Conservation (phyloP, 2,329 filamentous ascomycete genomes). For the Hymenoscyphus scutula region DNA sequence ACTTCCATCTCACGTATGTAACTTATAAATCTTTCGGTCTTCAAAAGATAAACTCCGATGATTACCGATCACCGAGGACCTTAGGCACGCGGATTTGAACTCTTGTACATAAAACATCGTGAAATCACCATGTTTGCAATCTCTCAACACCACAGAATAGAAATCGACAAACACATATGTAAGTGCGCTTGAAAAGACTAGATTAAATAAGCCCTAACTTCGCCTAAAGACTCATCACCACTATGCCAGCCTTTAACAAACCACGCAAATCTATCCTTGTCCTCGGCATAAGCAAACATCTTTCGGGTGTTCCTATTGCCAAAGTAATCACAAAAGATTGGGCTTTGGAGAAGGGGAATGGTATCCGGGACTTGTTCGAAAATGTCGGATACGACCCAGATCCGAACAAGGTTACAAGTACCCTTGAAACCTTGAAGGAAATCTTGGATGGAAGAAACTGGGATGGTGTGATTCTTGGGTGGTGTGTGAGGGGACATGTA, state of each 20-base stretch:
- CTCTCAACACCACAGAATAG: too few species aligned
- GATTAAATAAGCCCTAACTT: too few species aligned
- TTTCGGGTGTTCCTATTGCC: slow-evolving; percentile 7
- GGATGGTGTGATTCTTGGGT: slow-evolving; percentile 15
- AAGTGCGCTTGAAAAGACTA: too few species aligned
- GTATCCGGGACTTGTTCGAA: neutral
- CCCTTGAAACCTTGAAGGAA: slow-evolving; percentile 8
- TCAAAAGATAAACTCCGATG: too few species aligned
- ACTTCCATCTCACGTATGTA: too few species aligned
- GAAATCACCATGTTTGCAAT: too few species aligned
- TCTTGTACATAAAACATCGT: too few species aligned
- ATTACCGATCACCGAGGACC: too few species aligned
- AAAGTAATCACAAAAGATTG: slow-evolving; percentile 12
- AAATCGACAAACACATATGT: too few species aligned
- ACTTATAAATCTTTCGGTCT: too few species aligned
- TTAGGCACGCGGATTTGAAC: too few species aligned
- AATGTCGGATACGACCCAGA: slow-evolving; percentile 12
- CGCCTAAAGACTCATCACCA: too few species aligned
- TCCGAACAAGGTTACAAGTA: slow-evolving; percentile 5
- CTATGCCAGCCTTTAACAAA: neutral
- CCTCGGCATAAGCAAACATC: slow-evolving; percentile 10
- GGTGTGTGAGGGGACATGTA: slow-evolving; percentile 17
- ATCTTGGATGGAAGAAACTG: slow-evolving; percentile 9
- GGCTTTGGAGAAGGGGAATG: slow-evolving; percentile 10
- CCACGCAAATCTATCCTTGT: slow-evolving; percentile 13